phyloP scores from a whole-genome alignment of 192 early-diverging fungal genomes.

The Coemansia sp. region DNA sequence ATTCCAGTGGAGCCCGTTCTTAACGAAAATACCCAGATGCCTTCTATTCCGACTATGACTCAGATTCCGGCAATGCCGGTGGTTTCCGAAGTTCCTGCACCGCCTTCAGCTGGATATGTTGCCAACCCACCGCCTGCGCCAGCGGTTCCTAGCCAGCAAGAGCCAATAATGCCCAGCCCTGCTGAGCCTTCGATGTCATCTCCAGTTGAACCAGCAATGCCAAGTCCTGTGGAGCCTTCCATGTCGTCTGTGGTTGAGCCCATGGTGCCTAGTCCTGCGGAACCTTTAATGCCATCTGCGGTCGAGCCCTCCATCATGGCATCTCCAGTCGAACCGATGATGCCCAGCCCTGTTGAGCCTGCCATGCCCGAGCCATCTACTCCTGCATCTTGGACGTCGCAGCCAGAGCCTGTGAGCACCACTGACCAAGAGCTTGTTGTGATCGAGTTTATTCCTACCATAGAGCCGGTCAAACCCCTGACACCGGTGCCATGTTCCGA shows the following conservation, averaged over 20 bases:
- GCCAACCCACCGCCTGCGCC: slow-evolving; percentile 23
- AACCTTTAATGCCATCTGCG: background rate
- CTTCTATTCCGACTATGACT: background rate
- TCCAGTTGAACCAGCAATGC: background rate
- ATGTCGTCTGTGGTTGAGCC: background rate
- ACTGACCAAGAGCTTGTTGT: slow-evolving; percentile 18
- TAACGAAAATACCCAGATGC: background rate
- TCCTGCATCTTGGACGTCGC: background rate
- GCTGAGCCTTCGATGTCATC: background rate
- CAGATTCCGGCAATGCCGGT: slow-evolving; percentile 10
- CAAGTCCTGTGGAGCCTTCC: background rate
- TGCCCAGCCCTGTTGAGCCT: background rate
- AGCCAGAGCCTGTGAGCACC: slow-evolving; percentile 3
- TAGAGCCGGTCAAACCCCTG: slow-evolving; percentile 11
- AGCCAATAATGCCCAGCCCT: background rate
- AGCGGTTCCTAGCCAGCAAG: slow-evolving; percentile 3
- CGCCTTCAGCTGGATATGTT: slow-evolving; percentile 25
- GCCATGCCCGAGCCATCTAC: background rate
- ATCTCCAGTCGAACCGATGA: background rate
- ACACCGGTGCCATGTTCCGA: background rate
- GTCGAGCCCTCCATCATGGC: background rate
- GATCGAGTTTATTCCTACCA: slow-evolving; percentile 25
- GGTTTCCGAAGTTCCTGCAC: slow-evolving; percentile 2
- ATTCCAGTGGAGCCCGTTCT: background rate
- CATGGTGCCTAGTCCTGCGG: background rate